Base-by-base conservation (phyloP, 1,139 yeast genomes). In the Geotrichum europaeum region DNA sequence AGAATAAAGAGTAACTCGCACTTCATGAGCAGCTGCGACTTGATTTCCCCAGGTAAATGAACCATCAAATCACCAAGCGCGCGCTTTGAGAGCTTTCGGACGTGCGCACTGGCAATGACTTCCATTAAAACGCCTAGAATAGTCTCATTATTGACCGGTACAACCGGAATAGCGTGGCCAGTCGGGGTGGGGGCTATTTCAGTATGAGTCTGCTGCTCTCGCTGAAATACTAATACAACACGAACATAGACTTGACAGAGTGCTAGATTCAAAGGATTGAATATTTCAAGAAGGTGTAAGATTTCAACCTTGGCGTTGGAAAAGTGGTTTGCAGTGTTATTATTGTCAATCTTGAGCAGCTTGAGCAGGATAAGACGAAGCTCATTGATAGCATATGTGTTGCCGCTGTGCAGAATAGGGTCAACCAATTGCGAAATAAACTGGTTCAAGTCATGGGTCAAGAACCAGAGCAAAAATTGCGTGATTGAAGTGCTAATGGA, bases 231-330 rank as follows among this genome's bases (percentile, higher is more conserved):
- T 13, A 66, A 25, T 4, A 69, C 49, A 18, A 70, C 63, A 43
- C 74, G 74, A 60, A 78, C 68, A n/a, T 84, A 69, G 24, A 83
- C 69, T 67, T 85, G 89, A 58, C 78, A 76, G 1, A 83, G 67
- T 0, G 84, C 80, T 36, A 85, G 67, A 66, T 82, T 84, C 69
- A 83, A 84, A 58, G 81, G 84, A 63, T 81, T 78, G n/a, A 77
- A 72, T 1, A 56, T 51, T 18, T 63, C 65, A 30, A 69, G 53
- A 4, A 71, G 49, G n/a, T 57, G 60, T 20, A 60, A 43, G 32
- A 71, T 58, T 18, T 70, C 68, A 2, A 60, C 60, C 32, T 60
- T 62, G 15, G 61, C 49, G 18, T 56, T 50, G 4, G 45, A 53
- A 12, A 49, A 49, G 15, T 15, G 47, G 4, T 49, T 32, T 40